phyloP scores from a whole-genome alignment of 2,329 filamentous ascomycete genomes.

The Aspergillus sp. region DNA sequence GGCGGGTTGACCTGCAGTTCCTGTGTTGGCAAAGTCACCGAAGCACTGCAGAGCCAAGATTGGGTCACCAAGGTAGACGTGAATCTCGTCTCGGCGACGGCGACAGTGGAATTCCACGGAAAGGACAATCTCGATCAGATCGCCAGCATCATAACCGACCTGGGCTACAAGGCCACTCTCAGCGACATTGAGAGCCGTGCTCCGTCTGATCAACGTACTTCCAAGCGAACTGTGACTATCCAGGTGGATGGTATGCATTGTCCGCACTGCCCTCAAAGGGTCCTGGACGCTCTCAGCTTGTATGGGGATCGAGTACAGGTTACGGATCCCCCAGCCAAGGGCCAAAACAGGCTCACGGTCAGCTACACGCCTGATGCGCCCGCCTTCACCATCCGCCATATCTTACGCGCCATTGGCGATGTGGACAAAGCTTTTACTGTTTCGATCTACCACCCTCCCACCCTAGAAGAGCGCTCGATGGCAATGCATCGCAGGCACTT shows the following conservation, averaged over 20 bases:
- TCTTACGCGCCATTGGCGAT: conserved; percentile 66
- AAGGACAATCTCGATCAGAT: conserved; percentile 44
- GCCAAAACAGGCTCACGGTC: conserved; percentile 56
- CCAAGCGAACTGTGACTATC: conserved; percentile 59
- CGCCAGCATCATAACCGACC: conserved; percentile 51
- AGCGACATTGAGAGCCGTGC: conserved; percentile 43
- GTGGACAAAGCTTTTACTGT: conserved; percentile 66
- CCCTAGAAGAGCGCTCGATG: conserved; percentile 77
- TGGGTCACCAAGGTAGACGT: conserved; percentile 51
- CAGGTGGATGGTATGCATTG: conserved; percentile 73
- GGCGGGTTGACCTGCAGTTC: conserved; percentile 60
- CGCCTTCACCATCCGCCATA: conserved; percentile 70
- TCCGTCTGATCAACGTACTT: conserved; percentile 25
- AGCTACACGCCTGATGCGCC: conserved; percentile 69
- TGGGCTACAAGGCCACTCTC: conserved; percentile 67
- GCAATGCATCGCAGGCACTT: conserved; percentile 60
- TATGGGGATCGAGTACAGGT: conserved; percentile 42
- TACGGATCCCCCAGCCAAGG: too few relatives aligned
- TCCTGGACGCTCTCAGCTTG: conserved; percentile 35
- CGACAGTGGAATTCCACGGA: conserved; percentile 44
- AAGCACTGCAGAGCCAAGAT: conserved; percentile 44
- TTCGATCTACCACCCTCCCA: conserved; percentile 75
- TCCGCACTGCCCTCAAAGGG: conserved; percentile 62
- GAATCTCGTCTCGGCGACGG: conserved; percentile 52
- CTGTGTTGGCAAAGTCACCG: conserved; percentile 51